phyloP scores from a whole-genome alignment of 306 rosid genomes.

The Carpinus fangiana region DNA sequence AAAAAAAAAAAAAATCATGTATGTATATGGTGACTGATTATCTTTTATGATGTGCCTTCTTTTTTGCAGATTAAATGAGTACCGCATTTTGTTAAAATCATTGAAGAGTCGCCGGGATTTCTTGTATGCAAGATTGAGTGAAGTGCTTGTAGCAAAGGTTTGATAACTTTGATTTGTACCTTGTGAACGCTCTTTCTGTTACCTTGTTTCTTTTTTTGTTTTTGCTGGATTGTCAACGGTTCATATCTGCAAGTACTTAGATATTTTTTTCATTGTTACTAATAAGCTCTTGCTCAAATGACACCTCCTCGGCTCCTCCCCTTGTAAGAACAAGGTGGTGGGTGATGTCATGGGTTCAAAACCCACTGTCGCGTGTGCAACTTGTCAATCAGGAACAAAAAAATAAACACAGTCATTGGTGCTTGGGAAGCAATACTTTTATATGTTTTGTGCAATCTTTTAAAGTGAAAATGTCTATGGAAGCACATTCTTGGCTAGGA shows the following conservation, averaged over 20 bases:
- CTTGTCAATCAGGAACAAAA: background rate
- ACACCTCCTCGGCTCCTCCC: background rate
- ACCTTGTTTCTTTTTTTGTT: background rate
- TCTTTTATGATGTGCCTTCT: background rate
- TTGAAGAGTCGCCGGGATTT: constrained; percentile 71
- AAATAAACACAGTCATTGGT: background rate
- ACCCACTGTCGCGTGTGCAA: background rate
- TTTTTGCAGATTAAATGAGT: constrained; percentile 59
- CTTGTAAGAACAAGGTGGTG: background rate
- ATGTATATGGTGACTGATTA: background rate
- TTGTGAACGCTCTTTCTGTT: background rate
- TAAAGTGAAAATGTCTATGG: constrained; percentile 1
- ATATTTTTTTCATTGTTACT: background rate
- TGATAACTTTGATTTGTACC: constrained; percentile 19
- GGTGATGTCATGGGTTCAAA: background rate
- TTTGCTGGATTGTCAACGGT: background rate
- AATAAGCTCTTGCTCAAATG: background rate
- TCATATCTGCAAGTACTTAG: background rate
- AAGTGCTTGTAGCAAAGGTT: constrained; percentile 83
- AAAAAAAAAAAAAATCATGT: too few species aligned
- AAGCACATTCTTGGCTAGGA: background rate
- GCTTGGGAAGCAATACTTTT: background rate
- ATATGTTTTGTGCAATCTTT: background rate
- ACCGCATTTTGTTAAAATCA: constrained; percentile 48
- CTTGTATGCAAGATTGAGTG: constrained; percentile 64